Evolutionary conservation across 306 rosid genomes (phyloP), one percentile per base, ranked within the genome.

Genomic region (Clitoria ternatea): DNA sequence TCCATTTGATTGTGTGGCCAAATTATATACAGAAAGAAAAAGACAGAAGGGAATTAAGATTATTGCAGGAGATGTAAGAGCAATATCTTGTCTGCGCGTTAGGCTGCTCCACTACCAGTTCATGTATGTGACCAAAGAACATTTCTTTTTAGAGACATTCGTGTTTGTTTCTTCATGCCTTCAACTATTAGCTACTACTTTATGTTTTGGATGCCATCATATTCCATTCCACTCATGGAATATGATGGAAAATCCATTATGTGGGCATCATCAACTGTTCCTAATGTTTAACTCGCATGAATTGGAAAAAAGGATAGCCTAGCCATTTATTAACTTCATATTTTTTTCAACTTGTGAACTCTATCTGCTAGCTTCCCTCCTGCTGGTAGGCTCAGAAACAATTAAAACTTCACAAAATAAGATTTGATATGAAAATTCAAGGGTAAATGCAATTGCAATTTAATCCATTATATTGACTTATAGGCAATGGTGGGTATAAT

Each of bases 141-240:
- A 52, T 29, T 33, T 53, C 52, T 15, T 52, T 19, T 27, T 17
- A 27, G 14, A 10, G 18, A 18, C 73, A 61, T 62, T 32, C 30
- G 17, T 22, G 42, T 8, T 22, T 40, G n/a, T n/a, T n/a, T n/a
- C n/a, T 29, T 9, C 6, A 12, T 36, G 18, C n/a, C 47, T 45
- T 17, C n/a, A 29, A 29, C 59, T 33, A 42, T 74, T 57, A 27
- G 27, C 55, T 19, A 19, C 22, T 20, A 73, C 27, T 69, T 55
- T 12, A 50, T 32, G 44, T 52, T 23, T 23, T 35, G 48, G 44
- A 61, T 68, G 74, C 20, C 56, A 56, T 71, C 63, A 76, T 59
- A 17, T 71, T 39, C 67, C 54, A 71, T 56, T 30, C 11, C n/a
- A 48, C 55, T 53, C 22, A 2, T 40, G 23, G 36, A 33, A 43